phyloP scores from a whole-genome alignment of 192 early-diverging fungal genomes.

The Backusella macrospora region DNA sequence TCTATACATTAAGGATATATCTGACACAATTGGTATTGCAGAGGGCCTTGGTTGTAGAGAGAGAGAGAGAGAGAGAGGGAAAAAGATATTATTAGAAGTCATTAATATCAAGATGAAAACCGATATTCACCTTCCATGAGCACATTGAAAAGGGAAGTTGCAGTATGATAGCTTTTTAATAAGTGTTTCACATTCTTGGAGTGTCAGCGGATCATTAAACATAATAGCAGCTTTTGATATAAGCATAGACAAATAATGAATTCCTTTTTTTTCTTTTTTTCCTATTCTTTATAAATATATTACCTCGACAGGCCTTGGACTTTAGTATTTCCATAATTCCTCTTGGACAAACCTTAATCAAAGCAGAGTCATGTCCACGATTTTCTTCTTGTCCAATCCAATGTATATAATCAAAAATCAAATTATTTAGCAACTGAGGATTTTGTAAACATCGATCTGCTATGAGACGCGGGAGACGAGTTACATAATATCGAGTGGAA shows the following conservation, averaged over 20 bases:
- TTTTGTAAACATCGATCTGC: slow-evolving; percentile 65
- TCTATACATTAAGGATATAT: background rate
- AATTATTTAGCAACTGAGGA: slow-evolving; percentile 45
- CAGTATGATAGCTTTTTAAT: slow-evolving; percentile 56
- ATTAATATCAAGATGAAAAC: background rate
- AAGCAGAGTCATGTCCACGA: slow-evolving; percentile 13
- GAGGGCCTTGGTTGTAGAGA: slow-evolving; percentile 24
- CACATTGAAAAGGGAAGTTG: slow-evolving; percentile 68
- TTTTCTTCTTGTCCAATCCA: slow-evolving; percentile 42
- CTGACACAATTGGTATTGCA: slow-evolving; percentile 4
- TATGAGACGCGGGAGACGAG: slow-evolving; percentile 56
- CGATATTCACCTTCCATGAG: slow-evolving; percentile 51
- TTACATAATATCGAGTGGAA: slow-evolving; percentile 29
- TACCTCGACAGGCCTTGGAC: slow-evolving; percentile 73
- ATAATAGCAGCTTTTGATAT: slow-evolving; percentile 64
- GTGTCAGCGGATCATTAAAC: slow-evolving; percentile 68
- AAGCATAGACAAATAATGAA: slow-evolving; percentile 9
- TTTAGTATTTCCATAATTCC: slow-evolving; percentile 71
- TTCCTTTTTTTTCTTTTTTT: slow-evolving; percentile 9
- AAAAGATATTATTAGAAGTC: background rate
- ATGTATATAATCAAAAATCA: slow-evolving; percentile 52
- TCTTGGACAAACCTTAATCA: slow-evolving; percentile 54
- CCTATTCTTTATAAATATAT: slow-evolving; percentile 17
- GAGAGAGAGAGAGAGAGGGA: no score
- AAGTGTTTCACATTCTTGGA: slow-evolving; percentile 53